Percentiles rank a stretch among this genome's conserved stretches.
These are phyloP conservation scores for Ophiostoma triangulosporum DNA, from an alignment of 2,329 filamentous ascomycete genomes.

Conservation along the genomic window DNA sequence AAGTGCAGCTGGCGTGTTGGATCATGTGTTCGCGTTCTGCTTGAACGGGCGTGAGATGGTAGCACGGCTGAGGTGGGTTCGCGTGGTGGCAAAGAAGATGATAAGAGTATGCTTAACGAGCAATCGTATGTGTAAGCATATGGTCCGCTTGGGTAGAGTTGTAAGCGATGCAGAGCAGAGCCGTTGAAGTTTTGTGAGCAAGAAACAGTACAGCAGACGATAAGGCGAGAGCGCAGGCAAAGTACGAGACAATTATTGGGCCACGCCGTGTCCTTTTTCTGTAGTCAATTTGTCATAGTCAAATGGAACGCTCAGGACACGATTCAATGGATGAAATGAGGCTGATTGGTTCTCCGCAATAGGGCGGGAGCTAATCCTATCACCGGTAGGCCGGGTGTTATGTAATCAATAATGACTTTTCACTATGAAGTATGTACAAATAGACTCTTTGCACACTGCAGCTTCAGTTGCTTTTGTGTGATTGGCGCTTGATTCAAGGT, in stretches of 20 bases:
- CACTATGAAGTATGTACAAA: too few relatives aligned
- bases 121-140: background rate
- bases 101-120: too few relatives aligned
- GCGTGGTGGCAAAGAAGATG: too few relatives aligned
- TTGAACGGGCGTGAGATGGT: background rate
- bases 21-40: background rate
- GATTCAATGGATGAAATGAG: conserved; percentile 1
- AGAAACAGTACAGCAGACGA: too few relatives aligned
- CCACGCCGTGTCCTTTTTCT: background rate
- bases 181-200: too few relatives aligned
- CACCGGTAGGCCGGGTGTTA: background rate
- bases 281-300: background rate
- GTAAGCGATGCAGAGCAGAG: too few relatives aligned
- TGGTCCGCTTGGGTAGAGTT: too few relatives aligned
- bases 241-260: background rate
- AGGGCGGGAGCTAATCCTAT: background rate
- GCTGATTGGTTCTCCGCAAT: background rate
- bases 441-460: too few relatives aligned
- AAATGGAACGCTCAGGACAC: background rate
- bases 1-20: background rate
- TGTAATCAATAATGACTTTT: background rate
- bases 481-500: too few relatives aligned
- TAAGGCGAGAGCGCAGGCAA: too few relatives aligned
- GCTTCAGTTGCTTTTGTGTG: too few relatives aligned
- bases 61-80: background rate